These are phyloP conservation scores for Pittosporum tobira DNA, from an alignment of 129 eudicot genomes.

Conservation along the genomic window DNA sequence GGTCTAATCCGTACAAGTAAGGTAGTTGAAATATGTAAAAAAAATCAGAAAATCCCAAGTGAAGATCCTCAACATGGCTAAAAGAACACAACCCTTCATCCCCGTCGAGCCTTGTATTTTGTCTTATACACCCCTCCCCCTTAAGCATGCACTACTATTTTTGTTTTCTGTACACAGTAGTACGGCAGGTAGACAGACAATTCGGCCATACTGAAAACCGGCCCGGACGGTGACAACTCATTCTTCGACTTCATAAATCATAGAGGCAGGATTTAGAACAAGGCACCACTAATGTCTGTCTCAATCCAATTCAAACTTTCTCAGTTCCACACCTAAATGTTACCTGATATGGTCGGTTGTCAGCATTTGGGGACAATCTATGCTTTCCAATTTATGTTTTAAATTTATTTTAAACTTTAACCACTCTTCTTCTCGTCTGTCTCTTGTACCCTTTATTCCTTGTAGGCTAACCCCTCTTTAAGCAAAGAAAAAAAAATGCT, in stretches of 20 bases:
- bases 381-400: slow-evolving; percentile 6
- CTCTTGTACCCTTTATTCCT: slow-evolving; percentile 23
- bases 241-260: no score
- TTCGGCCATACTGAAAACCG: slow-evolving; percentile 15
- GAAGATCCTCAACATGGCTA: no score
- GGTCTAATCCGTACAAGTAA: no score
- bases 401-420: slow-evolving; percentile 8
- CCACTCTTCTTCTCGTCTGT: slow-evolving; percentile 9
- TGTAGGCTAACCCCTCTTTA: slow-evolving; percentile 19
- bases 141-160: background rate
- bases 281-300: no score
- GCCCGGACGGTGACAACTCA: slow-evolving; percentile 32
- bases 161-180: no score
- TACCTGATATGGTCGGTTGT: slow-evolving; percentile 39
- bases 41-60: no score
- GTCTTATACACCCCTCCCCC: no score
- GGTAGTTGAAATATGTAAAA: no score
- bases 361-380: slow-evolving; percentile 5
- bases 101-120: no score
- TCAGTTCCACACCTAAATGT: background rate
- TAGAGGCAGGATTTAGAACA: no score
- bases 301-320: no score
- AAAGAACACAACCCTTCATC: no score
- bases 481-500: slow-evolving; percentile 22
- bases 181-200: slow-evolving; percentile 9